Percentiles rank a stretch among this genome's conserved stretches.
These are phyloP conservation scores for Rasamsonia emersonii DNA, from an alignment of 2,329 filamentous ascomycete species.

Conservation along the genomic window DNA sequence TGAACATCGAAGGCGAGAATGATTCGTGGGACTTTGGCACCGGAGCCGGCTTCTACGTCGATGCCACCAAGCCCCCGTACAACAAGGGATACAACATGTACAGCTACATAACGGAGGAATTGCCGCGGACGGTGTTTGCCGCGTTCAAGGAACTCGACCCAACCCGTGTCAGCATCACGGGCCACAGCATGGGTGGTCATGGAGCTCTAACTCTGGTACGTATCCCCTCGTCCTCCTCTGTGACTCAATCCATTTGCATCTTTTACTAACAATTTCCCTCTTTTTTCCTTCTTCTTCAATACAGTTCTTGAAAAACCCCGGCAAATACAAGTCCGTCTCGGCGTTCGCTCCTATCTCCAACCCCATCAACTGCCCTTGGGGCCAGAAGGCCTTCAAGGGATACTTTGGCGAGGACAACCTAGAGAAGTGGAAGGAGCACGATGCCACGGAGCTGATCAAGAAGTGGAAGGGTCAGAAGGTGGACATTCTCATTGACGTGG, in stretches of 20 bases:
- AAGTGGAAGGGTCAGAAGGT: conserved; percentile 61
- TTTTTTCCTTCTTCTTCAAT: not conserved
- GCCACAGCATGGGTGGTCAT: conserved; percentile 96
- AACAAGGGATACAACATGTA: conserved; percentile 84
- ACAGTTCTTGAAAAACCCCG: conserved; percentile 56
- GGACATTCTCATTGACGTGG: conserved; percentile 79
- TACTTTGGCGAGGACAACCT: conserved; percentile 70
- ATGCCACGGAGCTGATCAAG: conserved; percentile 83
- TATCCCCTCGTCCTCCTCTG: not conserved
- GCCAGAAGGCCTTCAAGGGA: conserved; percentile 85
- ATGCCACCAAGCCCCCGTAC: conserved; percentile 71
- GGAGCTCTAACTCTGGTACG: conserved; percentile 73
- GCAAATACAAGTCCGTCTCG: conserved; percentile 77
- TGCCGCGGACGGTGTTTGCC: conserved; percentile 67
- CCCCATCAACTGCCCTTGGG: conserved; percentile 80
- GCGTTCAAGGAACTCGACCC: conserved; percentile 65
- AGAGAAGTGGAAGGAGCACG: conserved; percentile 76
- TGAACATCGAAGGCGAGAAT: conserved; percentile 73
- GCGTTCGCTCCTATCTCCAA: conserved; percentile 89
- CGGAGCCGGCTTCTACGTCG: conserved; percentile 89
- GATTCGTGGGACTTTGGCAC: conserved; percentile 86
- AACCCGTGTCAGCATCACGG: conserved; percentile 69
- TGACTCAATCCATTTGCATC: not conserved
- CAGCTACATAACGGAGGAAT: conserved; percentile 78
- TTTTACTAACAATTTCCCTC: not conserved